Conservation (phyloP, 306 rosid species). For the Begonia loranthoides region DNA sequence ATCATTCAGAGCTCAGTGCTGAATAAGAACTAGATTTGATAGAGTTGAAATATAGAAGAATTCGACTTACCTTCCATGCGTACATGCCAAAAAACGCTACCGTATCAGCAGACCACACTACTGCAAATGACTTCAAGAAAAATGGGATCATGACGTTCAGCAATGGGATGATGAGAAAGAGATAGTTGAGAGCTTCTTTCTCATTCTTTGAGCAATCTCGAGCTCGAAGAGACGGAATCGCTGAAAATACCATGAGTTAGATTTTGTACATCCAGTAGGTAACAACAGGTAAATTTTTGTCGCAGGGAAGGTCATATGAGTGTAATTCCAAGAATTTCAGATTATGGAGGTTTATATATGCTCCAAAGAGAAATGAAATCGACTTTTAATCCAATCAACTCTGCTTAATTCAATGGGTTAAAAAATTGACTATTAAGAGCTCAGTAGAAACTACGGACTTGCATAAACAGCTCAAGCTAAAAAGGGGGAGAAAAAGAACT, state of each 20-base stretch:
- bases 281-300: too few relatives aligned
- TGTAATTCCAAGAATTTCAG: too few relatives aligned
- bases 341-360: too few relatives aligned
- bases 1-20: constrained; percentile 8
- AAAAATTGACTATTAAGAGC: too few relatives aligned
- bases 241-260: constrained; percentile 22
- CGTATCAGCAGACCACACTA: constrained; percentile 89
- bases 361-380: too few relatives aligned
- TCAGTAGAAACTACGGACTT: too few relatives aligned
- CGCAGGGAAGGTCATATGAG: too few relatives aligned
- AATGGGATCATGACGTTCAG: constrained; percentile 78
- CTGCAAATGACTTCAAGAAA: constrained; percentile 87
- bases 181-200: constrained; percentile 97
- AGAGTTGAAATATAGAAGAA: not conserved
- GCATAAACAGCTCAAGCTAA: too few relatives aligned
- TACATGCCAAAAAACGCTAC: constrained; percentile 84
- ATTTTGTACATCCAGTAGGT: not conserved
- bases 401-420: too few relatives aligned
- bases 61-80: constrained; percentile 71
- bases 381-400: too few relatives aligned
- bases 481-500: too few relatives aligned
- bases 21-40: not conserved
- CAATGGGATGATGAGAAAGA: constrained; percentile 77
- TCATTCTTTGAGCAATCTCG: constrained; percentile 95
- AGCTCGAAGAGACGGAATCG: constrained; percentile 90